These are phyloP conservation scores for Penicillium longicatenatum DNA, from an alignment of 495 filamentous ascomycete species.

Conservation along the genomic window DNA sequence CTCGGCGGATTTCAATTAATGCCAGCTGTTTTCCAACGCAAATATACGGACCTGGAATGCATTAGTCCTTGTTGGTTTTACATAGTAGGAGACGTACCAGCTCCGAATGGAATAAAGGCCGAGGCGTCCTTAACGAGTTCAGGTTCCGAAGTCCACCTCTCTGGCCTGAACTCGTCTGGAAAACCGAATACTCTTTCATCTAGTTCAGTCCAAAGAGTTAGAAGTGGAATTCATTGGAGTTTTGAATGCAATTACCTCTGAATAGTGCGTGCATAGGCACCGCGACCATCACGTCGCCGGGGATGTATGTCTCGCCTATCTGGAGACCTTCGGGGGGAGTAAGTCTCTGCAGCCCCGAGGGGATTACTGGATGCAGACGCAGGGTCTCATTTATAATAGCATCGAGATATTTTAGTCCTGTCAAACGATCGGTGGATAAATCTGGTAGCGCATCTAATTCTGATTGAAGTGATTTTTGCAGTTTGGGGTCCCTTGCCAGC, in stretches of 20 bases:
- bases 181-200: slow-evolving; percentile 31
- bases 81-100: not conserved
- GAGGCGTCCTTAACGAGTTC: slow-evolving; percentile 36
- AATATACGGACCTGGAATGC: slow-evolving; percentile 33
- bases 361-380: slow-evolving; percentile 15
- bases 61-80: not conserved
- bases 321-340: slow-evolving; percentile 25
- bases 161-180: slow-evolving; percentile 43
- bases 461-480: slow-evolving; percentile 20
- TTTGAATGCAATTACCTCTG: slow-evolving; percentile 21
- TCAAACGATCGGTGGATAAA: slow-evolving; percentile 10
- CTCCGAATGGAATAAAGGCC: slow-evolving; percentile 36
- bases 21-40: slow-evolving; percentile 58
- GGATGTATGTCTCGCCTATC: slow-evolving; percentile 31
- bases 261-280: slow-evolving; percentile 31
- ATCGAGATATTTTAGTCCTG: slow-evolving; percentile 31
- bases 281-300: slow-evolving; percentile 31
- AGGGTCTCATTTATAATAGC: slow-evolving; percentile 52
- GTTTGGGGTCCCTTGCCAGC: slow-evolving; percentile 23
- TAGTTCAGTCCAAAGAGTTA: not conserved
- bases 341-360: slow-evolving; percentile 21
- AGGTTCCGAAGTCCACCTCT: slow-evolving; percentile 43
- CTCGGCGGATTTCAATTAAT: slow-evolving; percentile 46
- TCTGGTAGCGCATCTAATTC: slow-evolving; percentile 25
- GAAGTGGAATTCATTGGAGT: not conserved